Base-by-base conservation (phyloP, 139 green algal genomes). In the Asterochloris sp. region DNA sequence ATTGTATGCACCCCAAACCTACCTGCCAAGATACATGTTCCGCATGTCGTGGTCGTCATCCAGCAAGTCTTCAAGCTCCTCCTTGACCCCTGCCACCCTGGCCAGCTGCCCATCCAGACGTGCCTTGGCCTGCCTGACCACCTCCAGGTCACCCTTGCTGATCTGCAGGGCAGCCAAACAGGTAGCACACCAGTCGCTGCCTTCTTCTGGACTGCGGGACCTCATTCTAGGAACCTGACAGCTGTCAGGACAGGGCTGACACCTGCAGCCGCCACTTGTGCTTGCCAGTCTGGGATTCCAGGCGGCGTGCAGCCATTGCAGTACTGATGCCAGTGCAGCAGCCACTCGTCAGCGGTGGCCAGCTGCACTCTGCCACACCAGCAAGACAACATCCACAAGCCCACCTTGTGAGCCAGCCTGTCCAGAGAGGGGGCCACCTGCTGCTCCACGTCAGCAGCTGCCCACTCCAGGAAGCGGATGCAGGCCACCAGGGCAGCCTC, bases 401-500 rank as follows among this genome's bases (percentile, higher is more conserved):
- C 17, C 11, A 83, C 83, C 78, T 78, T 84, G 21, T 78, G 60
- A 24, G 73, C 13, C 27, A 87, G 69, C 27, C 62, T 61, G 19
- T 82, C 76, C 28, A 87, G 84, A 1, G 64, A 80, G 13, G 84
- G 84, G 26, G 16, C 24, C 11, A 75, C 78, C 23, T 74, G 29
- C 27, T 47, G 12, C 11, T 87, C 71, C 76, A 87, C 10, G 0
- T 74, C 66, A 12, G 19, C 68, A 16, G 80, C 47, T 60, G 89
- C 85, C 11, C 4, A 21, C 11, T 91, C 87, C 74, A 91, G 69
- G 47, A 81, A 13, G 11, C 24, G 21, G 54, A 71, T 12, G 21
- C 54, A 24, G 61, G 66, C 73, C 11, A 21, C 61, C 77, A 91
- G 83, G 27, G 47, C 87, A 23, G 81, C 83, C 21, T 91, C 87